Base-by-base conservation (phyloP, 2,329 filamentous ascomycete species). In the Coleophoma cylindrospora region DNA sequence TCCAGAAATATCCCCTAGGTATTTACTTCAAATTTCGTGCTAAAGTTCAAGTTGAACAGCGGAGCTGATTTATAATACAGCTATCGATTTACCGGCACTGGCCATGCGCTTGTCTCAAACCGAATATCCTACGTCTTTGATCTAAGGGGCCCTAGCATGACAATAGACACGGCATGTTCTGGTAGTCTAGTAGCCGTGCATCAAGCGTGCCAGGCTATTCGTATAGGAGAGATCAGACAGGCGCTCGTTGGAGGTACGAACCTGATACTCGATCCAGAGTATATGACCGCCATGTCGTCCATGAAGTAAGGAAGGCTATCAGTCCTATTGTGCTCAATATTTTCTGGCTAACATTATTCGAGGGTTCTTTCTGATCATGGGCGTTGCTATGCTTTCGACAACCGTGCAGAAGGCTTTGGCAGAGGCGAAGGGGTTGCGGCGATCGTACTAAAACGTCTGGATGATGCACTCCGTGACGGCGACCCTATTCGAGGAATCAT, bases 381-480 rank as follows among this genome's bases (percentile, higher is more conserved):
- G 14, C 33, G 34, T 14, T 46, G 44, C 40, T 78, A 74, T 52
- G 75, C 74, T 3, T 83, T 81, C 54, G 81, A 84, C 53, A 59
- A 70, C 15, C 69, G 73, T 2, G 83, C 49, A 6, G 76, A 81
- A 50, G 83, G 83, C 1, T 86, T 86, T 56, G 80, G 76, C 0
- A 71, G 81, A 34, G 82, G 81, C 2, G 83, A 86, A 57, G 83
- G 81, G 0, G 69, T 79, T 19, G 79, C 73, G 0, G 71, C 79
- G 12, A 64, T 86, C 2, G 57, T 84, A 4, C 60, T 86, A 43
- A 86, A 85, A 64, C 73, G 72, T 2, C 65, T 85, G 0, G 66
- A 70, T 8, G 75, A 81, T 60, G 83, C 83, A 1, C 55, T 84
- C 6, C 66, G 68, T 12, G 76, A 80, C 54, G 77, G 78, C 17